Conservation (phyloP, 768 basidiomycete species). For the Strobilomyces dryophilus region DNA sequence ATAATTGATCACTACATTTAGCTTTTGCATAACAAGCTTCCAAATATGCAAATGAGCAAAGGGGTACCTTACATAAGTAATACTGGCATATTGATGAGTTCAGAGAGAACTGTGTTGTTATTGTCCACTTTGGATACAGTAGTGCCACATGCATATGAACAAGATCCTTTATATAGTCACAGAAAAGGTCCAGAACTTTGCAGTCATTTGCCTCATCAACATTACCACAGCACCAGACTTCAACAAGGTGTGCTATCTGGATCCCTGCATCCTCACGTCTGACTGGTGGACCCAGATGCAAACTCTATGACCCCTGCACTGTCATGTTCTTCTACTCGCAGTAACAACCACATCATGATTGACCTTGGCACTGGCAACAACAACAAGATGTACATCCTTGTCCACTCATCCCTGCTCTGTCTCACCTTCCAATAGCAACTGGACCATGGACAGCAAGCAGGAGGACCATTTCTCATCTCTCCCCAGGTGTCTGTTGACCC, state of each 20-base stretch:
- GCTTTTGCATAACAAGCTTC: too few relatives aligned
- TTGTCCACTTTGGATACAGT: conserved; percentile 89
- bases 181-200: conserved; percentile 98
- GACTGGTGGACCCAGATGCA: conserved; percentile 74
- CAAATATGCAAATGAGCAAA: too few relatives aligned
- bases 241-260: conserved; percentile 63
- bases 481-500: neutral
- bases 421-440: conserved; percentile 59
- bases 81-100: conserved; percentile 99
- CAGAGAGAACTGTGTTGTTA: conserved; percentile 93
- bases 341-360: conserved; percentile 99
- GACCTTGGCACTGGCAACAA: conserved; percentile 99
- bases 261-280: neutral
- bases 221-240: conserved; percentile 98
- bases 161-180: conserved; percentile 89
- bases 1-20: too few relatives aligned
- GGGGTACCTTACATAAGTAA: too few relatives aligned
- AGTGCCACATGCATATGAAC: conserved; percentile 99
- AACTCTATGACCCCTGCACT: conserved; percentile 94
- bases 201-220: conserved; percentile 92
- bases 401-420: neutral
- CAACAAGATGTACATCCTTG: conserved; percentile 84
- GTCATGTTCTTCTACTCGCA: conserved; percentile 94
- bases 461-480: conserved; percentile 51
- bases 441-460: conserved; percentile 99